phyloP scores from a whole-genome alignment of 805 yeast species.

The Metschnikowia similis region DNA sequence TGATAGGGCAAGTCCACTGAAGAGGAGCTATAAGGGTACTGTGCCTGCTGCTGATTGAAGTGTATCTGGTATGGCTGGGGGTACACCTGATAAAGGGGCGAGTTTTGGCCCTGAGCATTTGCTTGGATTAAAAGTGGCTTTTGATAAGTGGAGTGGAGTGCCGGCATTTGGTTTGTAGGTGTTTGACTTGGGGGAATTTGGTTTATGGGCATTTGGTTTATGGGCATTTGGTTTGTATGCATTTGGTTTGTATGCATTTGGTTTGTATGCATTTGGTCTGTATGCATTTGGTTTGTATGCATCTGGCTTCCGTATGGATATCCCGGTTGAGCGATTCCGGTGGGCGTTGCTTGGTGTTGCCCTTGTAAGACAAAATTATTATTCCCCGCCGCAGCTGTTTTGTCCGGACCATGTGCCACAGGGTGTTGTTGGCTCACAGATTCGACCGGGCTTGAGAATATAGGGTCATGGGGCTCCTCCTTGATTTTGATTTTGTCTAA shows the following conservation, averaged over 20 bases:
- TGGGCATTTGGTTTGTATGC: background rate
- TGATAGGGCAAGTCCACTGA: background rate
- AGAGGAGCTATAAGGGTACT: background rate
- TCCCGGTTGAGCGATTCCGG: background rate
- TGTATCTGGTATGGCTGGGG: conserved; percentile 1
- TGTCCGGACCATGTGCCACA: background rate
- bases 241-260: background rate
- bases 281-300: background rate
- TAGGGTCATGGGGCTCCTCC: background rate
- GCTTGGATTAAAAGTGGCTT: background rate
- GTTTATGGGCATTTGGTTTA: background rate
- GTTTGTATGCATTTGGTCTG: background rate
- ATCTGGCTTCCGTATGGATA: background rate
- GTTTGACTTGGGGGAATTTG: background rate
- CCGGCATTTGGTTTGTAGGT: background rate
- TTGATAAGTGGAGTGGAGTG: background rate
- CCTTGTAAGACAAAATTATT: background rate
- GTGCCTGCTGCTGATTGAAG: background rate
- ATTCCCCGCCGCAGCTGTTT: background rate
- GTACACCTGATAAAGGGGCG: conserved; percentile 2
- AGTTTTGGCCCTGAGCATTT: background rate
- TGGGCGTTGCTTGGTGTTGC: background rate
- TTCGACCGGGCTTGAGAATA: background rate
- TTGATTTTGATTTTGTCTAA: background rate
- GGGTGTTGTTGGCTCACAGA: background rate